A percentile compares a stretch with the other conserved stretches of the same genome.
Evolutionary conservation across 2,329 filamentous ascomycete species (phyloP).

Genomic region (Boeremia exigua): DNA sequence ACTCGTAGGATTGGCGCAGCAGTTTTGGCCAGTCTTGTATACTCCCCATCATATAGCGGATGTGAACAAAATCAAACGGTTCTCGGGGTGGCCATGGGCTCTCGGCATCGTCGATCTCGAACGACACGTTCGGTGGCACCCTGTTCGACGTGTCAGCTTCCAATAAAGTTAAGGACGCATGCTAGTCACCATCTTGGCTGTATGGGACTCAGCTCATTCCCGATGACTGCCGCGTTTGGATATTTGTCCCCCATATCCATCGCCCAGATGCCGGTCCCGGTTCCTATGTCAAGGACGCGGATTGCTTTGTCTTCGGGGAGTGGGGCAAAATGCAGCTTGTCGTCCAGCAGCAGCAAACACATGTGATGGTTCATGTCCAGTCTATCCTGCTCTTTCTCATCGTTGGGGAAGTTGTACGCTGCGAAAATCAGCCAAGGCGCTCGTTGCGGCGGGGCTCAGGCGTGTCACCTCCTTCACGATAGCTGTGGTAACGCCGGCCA

Average conservation of each 20-base stretch:
- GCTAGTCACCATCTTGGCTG: conserved; percentile 50
- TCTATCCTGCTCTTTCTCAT: conserved; percentile 51
- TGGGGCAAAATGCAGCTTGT: conserved; percentile 39
- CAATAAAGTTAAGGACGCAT: background rate
- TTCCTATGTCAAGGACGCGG: conserved; percentile 42
- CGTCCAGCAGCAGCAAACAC: conserved; percentile 42
- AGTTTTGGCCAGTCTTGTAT: conserved; percentile 57
- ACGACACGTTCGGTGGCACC: conserved; percentile 55
- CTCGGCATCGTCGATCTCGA: conserved; percentile 56
- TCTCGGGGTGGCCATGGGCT: conserved; percentile 49
- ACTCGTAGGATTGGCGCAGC: conserved; percentile 54
- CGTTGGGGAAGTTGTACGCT: conserved; percentile 52
- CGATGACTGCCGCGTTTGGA: conserved; percentile 43
- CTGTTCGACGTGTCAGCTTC: conserved; percentile 19
- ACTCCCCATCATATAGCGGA: conserved; percentile 54
- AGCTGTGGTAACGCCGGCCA: conserved; percentile 45
- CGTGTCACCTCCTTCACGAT: conserved; percentile 35
- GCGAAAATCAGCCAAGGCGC: background rate
- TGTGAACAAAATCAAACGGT: conserved; percentile 54
- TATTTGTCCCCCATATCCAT: conserved; percentile 41
- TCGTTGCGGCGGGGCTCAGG: conserved; percentile 17
- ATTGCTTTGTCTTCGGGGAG: conserved; percentile 34
- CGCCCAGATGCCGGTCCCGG: conserved; percentile 47
- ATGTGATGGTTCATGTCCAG: conserved; percentile 53
- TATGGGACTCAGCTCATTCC: conserved; percentile 57